Base-by-base conservation (phyloP, 2,329 filamentous ascomycete genomes). In the Fusarium sp. region DNA sequence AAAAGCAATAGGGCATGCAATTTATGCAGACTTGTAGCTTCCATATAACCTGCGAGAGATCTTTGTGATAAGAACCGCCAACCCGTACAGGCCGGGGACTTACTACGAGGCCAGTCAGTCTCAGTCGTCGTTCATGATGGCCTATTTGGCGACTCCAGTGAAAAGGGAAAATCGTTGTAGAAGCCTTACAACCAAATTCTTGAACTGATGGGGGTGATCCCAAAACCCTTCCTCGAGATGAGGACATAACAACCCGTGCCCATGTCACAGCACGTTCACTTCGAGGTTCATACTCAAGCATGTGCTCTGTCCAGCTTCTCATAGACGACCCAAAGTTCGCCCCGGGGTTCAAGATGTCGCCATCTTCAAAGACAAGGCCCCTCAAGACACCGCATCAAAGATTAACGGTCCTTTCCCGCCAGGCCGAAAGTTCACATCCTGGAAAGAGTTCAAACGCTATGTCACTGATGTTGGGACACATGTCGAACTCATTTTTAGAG, bases 201-300 rank as follows among this genome's bases (percentile, higher is more conserved):
- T 42, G 41, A 11, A 18, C n/a, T 8, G 16, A 4, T 23, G 15
- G n/a, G 4, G 10, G n/a, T 8, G 0, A 42, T 23, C 1, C n/a
- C 41, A 18, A 42, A 42, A 18, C 10, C 4, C n/a, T 42, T 42
- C 15, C n/a, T 42, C 15, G 4, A 15, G 15, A 18, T 18, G 41
- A 42, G 23, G 10, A 10, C 6, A 18, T n/a, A 42, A 8, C n/a
- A 42, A 18, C 18, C n/a, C n/a, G n/a, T 42, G 4, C 41, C 15
- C 15, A 42, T 6, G n/a, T 23, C 41, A 23, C 15, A 11, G 16
- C 15, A 18, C n/a, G 9, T 23, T 42, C 10, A 23, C 35, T 33
- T 33, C 14, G 33, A 33, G 14, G 7, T 33, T 33, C 33, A 33
- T 33, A 33, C 33, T 33, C 33, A 33, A 33, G 33, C 14, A 33